phyloP scores from a whole-genome alignment of 2,329 filamentous ascomycete species.

The Mycogone perniciosa region DNA sequence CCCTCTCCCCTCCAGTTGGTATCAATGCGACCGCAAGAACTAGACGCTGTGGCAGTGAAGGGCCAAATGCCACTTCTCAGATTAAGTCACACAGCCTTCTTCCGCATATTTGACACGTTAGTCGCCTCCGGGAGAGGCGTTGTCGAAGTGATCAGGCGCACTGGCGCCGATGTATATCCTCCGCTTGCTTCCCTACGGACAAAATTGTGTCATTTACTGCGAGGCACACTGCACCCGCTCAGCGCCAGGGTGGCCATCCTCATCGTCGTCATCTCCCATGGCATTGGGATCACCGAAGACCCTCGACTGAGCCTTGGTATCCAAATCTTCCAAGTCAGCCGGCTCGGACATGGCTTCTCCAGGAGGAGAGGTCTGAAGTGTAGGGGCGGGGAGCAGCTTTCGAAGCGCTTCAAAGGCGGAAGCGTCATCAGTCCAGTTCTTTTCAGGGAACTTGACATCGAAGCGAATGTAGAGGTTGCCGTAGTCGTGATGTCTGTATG shows the following conservation, averaged over 20 bases:
- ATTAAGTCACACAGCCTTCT: slow-evolving; percentile 13
- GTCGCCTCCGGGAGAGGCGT: background rate
- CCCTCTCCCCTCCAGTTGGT: slow-evolving; percentile 5
- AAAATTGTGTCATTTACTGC: slow-evolving; percentile 52
- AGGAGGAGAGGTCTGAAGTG: slow-evolving; percentile 60
- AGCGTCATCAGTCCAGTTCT: slow-evolving; percentile 59
- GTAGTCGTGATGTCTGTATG: slow-evolving; percentile 86
- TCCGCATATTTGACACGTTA: slow-evolving; percentile 15
- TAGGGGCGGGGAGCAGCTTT: slow-evolving; percentile 69
- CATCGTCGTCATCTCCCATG: slow-evolving; percentile 67
- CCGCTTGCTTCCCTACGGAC: background rate
- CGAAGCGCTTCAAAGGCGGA: slow-evolving; percentile 74
- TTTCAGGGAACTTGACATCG: slow-evolving; percentile 91
- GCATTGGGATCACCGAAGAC: slow-evolving; percentile 58
- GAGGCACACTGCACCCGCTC: slow-evolving; percentile 84
- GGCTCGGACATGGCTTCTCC: slow-evolving; percentile 86
- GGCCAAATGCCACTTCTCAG: slow-evolving; percentile 7
- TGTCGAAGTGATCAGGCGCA: background rate
- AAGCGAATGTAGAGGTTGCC: slow-evolving; percentile 98
- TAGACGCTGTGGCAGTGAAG: slow-evolving; percentile 10
- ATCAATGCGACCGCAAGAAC: slow-evolving; percentile 16
- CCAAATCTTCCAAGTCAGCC: slow-evolving; percentile 79
- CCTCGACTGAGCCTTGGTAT: slow-evolving; percentile 57
- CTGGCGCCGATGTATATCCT: background rate
- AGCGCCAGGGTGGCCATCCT: slow-evolving; percentile 65